Conservation (phyloP, 257 asterid species). For the Gynochthodes officinalis region DNA sequence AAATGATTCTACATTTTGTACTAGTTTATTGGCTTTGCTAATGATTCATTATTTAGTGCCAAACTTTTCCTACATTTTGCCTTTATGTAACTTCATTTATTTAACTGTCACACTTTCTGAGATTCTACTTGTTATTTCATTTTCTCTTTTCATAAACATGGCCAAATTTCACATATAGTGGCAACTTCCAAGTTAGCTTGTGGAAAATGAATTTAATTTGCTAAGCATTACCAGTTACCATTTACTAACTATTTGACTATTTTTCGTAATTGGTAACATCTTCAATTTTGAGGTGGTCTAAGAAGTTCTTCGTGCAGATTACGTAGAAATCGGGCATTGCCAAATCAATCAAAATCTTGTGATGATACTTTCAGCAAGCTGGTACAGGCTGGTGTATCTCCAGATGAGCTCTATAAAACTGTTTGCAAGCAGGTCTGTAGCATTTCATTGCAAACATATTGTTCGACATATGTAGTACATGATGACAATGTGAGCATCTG, state of each 20-base stretch:
- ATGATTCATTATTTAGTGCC: neutral
- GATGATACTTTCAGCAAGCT: slow-evolving; percentile 85
- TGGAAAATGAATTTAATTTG: neutral
- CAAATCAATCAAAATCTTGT: slow-evolving; percentile 75
- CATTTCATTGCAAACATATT: neutral
- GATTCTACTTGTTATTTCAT: neutral
- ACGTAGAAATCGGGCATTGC: slow-evolving; percentile 55
- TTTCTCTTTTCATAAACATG: neutral
- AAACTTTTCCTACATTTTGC: neutral
- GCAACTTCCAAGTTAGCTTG: neutral
- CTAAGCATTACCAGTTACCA: neutral
- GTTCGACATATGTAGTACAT: neutral
- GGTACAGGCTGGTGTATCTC: slow-evolving; percentile 73
- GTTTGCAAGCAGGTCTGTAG: slow-evolving; percentile 85
- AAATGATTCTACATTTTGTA: neutral
- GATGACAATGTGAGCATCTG: slow-evolving; percentile 15
- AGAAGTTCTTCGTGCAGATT: slow-evolving; percentile 54
- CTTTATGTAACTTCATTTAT: too few species aligned
- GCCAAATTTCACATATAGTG: neutral
- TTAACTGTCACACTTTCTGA: neutral
- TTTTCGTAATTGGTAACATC: neutral
- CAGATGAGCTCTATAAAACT: slow-evolving; percentile 70
- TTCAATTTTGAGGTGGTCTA: neutral
- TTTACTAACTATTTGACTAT: neutral
- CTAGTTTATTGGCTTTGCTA: neutral